phyloP scores from a whole-genome alignment of 768 basidiomycete species.

The Mycena olivaceomarginata region DNA sequence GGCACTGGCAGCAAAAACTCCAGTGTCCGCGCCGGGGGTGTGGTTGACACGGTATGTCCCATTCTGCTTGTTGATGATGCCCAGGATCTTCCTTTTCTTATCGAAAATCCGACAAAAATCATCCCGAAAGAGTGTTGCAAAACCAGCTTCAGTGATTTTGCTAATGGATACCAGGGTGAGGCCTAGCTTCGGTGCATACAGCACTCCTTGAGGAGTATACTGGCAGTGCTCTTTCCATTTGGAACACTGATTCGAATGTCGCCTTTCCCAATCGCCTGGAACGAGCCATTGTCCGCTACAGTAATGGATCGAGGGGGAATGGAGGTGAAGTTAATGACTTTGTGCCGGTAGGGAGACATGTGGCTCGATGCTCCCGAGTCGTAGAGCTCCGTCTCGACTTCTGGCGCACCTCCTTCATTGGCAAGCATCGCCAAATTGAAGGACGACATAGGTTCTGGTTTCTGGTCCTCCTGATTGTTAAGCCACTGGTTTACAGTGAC shows the following conservation, averaged over 20 bases:
- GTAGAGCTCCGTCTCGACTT: conserved; percentile 51
- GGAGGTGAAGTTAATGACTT: conserved; percentile 52
- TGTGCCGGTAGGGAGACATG: conserved; percentile 56
- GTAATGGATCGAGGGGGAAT: conserved; percentile 53
- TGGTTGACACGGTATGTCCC: conserved; percentile 38
- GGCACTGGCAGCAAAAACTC: background rate
- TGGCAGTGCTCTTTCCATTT: conserved; percentile 44
- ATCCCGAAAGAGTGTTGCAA: conserved; percentile 48
- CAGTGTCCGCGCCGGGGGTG: background rate
- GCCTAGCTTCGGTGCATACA: conserved; percentile 54
- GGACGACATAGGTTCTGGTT: conserved; percentile 17
- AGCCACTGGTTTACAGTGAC: conserved; percentile 28
- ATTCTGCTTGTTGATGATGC: conserved; percentile 26
- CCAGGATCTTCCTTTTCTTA: conserved; percentile 26
- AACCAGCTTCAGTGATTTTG: conserved; percentile 44
- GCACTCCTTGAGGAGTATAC: conserved; percentile 53
- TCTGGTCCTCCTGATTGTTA: conserved; percentile 27
- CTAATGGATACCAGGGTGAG: conserved; percentile 50
- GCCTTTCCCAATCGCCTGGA: conserved; percentile 45
- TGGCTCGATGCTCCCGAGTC: conserved; percentile 61
- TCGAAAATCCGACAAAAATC: conserved; percentile 50
- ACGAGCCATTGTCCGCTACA: conserved; percentile 52
- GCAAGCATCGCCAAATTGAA: conserved; percentile 24
- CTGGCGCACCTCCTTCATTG: conserved; percentile 15
- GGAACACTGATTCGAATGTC: conserved; percentile 53